Percentiles rank a stretch among this genome's conserved stretches.
phyloP scores from a whole-genome alignment of 495 filamentous ascomycete species.

The Sabuloglossum arenarium region DNA sequence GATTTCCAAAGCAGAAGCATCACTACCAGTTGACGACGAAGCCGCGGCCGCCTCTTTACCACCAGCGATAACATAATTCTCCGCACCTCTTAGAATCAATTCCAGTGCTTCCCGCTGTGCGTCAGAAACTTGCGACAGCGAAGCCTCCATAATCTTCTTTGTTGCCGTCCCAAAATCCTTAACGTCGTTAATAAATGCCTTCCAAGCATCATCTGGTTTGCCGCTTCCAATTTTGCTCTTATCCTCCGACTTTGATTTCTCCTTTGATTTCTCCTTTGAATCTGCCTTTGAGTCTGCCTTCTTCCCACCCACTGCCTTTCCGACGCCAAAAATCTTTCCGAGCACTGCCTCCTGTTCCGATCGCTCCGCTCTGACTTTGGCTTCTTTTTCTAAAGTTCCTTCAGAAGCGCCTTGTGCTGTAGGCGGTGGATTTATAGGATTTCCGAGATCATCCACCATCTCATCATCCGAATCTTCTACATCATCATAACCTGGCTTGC shows the following conservation, averaged over 20 bases:
- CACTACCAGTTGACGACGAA: neutral
- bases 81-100: neutral
- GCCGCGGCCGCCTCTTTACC: neutral
- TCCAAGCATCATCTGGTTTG: conserved; percentile 11
- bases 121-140: neutral
- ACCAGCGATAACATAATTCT: neutral
- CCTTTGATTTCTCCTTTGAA: neutral
- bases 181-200: conserved; percentile 23
- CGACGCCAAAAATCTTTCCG: conserved; percentile 30
- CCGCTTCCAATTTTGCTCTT: neutral
- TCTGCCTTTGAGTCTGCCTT: neutral
- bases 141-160: conserved; percentile 19
- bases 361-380: conserved; percentile 20
- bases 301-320: conserved; percentile 11
- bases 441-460: conserved; percentile 16
- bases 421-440: conserved; percentile 8
- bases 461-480: conserved; percentile 32
- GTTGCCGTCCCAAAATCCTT: conserved; percentile 22
- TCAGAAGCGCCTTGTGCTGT: neutral
- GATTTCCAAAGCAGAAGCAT: neutral
- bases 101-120: neutral
- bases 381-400: conserved; percentile 1
- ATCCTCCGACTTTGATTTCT: conserved; percentile 5
- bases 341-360: conserved; percentile 32
- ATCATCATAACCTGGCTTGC: conserved; percentile 25